Base-by-base conservation (phyloP, 2,329 filamentous ascomycete species). In the Cytospora leucostoma region DNA sequence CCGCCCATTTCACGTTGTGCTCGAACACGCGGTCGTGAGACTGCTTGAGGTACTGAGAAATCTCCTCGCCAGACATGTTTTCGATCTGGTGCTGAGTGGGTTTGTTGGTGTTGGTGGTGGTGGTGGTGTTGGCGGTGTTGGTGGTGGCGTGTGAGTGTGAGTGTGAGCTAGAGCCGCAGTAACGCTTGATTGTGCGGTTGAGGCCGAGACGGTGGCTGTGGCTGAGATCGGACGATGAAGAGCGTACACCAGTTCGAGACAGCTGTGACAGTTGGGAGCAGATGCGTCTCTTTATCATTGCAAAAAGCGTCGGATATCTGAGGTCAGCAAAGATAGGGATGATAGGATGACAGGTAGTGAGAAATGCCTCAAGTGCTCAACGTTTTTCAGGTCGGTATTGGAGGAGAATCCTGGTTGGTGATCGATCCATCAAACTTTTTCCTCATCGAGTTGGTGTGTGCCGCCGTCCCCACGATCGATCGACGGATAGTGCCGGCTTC, bases 11-110 rank as follows among this genome's bases (percentile, higher is more conserved):
- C 67, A 80, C 78, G 79, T 91, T 91, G 80, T 86, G 84, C 68
- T 88, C 84, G 70, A 91, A 91, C 71, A 91, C 83, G 65, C 82
- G 81, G 70, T 88, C 84, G 74, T 91, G 88, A 70, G 80, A 82
- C 77, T 88, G 79, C 76, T 83, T 76, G 65, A 89, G 82, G 73
- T 89, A 88, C 66, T 76, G 74, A 67, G 75, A 74, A 67, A 84
- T 79, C 64, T 83, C 79, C 35, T 77, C 65, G 33, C 76, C 71
- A 38, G 73, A 69, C 75, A 65, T 65, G 51, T 51, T 62, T 27
- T n/a, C 44, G 54, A 37, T 53, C 37, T 51, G 34, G 27, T 32
- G 53, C 27, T 55, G 52, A 4, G 12, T 56, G 44, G 32, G n/a
- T 11, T 8, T 47, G 44, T 19, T n/a, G 47, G 38, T 19, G 21